Conservation (phyloP, 768 basidiomycete species). For the Mycena rosella region DNA sequence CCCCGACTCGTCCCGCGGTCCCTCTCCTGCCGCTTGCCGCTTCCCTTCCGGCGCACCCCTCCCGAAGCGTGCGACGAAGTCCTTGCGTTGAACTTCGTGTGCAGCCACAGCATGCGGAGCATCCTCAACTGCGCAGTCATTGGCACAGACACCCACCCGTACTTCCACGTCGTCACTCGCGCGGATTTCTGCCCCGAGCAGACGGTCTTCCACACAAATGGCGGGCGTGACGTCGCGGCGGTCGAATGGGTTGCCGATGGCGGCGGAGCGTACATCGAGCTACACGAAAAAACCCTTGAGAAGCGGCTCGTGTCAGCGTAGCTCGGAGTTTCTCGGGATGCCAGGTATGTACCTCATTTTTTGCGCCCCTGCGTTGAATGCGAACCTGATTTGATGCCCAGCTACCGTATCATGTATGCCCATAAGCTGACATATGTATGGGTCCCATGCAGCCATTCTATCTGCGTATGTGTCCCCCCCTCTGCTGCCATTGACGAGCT, state of each 20-base stretch:
- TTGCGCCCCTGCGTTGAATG: too few relatives aligned
- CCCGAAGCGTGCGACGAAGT: background rate
- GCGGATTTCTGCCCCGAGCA: background rate
- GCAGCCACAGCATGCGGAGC: background rate
- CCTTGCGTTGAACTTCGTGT: conserved; percentile 1
- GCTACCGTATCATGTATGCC: conserved; percentile 19
- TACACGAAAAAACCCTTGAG: conserved; percentile 4
- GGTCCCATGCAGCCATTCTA: conserved; percentile 10
- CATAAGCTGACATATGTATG: conserved; percentile 18
- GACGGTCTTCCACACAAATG: background rate
- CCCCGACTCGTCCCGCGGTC: background rate
- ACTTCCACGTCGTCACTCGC: background rate
- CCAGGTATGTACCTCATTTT: background rate
- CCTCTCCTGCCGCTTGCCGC: background rate
- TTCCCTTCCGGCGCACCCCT: background rate
- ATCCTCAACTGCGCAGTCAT: background rate
- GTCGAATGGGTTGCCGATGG: conserved; percentile 5
- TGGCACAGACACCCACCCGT: background rate
- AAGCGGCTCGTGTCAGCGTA: conserved; percentile 12
- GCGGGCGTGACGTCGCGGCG: background rate
- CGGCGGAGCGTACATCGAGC: conserved; percentile 8
- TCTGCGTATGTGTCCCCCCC: background rate
- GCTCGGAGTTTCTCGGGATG: conserved; percentile 12
- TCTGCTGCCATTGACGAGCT: too few relatives aligned
- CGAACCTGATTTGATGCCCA: background rate